Percentiles rank a stretch among this genome's conserved stretches.
phyloP scores from a whole-genome alignment of 257 asterid species.

The Nicotiana attenuata region DNA sequence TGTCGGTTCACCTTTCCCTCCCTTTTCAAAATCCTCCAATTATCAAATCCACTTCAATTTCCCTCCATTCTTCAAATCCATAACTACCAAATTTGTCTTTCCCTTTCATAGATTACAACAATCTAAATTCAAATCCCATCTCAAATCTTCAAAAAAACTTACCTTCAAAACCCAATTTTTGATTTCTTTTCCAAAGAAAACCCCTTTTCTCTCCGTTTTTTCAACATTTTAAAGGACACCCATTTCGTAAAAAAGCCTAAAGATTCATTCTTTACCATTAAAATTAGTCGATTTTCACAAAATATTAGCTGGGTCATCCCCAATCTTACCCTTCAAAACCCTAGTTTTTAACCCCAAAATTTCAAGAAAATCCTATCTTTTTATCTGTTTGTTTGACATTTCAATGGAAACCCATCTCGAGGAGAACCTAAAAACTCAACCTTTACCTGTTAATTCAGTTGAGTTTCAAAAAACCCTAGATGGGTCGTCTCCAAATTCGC shows the following conservation, averaged over 20 bases:
- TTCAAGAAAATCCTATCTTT: no score
- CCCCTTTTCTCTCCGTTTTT: constrained; percentile 19
- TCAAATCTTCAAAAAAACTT: neutral
- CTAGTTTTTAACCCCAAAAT: no score
- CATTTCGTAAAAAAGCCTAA: neutral
- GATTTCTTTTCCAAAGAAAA: constrained; percentile 7
- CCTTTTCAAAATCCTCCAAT: constrained; percentile 22
- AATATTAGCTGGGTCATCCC: no score
- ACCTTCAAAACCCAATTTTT: neutral
- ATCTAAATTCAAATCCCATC: constrained; percentile 17
- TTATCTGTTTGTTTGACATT: neutral
- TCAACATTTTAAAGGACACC: constrained; percentile 7
- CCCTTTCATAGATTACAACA: neutral
- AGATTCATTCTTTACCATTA: constrained; percentile 13
- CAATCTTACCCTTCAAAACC: no score
- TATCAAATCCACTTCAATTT: neutral
- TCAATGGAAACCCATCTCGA: constrained; percentile 18
- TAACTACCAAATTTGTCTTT: neutral
- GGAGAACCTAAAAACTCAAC: neutral
- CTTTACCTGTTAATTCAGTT: constrained; percentile 11
- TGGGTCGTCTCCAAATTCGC: neutral
- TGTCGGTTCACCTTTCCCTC: constrained; percentile 23
- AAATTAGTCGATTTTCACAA: constrained; percentile 3
- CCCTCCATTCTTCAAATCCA: neutral
- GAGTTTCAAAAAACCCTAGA: constrained; percentile 24